Evolutionary conservation across 345 rosid genomes (phyloP).

Genomic region (Brassica carinata): DNA sequence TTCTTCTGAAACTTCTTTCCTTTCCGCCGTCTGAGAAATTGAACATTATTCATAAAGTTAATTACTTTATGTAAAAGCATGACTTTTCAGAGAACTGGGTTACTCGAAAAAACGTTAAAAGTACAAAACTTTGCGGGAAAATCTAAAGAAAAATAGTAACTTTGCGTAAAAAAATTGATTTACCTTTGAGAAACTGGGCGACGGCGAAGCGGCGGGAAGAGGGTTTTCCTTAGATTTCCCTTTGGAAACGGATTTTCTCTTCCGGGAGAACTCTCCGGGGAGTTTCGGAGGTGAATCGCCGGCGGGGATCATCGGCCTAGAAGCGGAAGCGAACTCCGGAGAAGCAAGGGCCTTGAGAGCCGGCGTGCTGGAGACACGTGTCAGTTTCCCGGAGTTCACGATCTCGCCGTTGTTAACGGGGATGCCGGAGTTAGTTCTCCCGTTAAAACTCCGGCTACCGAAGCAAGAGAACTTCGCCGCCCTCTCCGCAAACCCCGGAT

Average conservation of each 20-base stretch:
- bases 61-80: constrained; percentile 12
- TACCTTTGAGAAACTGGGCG: constrained; percentile 46
- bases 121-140: background rate
- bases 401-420: constrained; percentile 26
- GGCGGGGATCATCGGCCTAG: constrained; percentile 18
- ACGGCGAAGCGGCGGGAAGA: constrained; percentile 23
- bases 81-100: background rate
- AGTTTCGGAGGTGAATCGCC: constrained; percentile 18
- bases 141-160: background rate
- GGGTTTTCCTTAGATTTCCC: constrained; percentile 54
- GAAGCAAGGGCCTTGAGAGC: constrained; percentile 45
- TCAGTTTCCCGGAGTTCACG: constrained; percentile 38
- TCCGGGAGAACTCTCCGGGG: constrained; percentile 49
- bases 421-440: constrained; percentile 38
- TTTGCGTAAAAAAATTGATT: background rate
- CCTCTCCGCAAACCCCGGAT: constrained; percentile 83
- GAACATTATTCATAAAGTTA: background rate
- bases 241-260: constrained; percentile 48
- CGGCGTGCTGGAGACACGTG: constrained; percentile 83
- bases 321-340: constrained; percentile 4
- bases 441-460: constrained; percentile 78
- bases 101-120: background rate
- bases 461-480: constrained; percentile 77
- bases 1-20: constrained; percentile 38
- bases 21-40: constrained; percentile 41